Percentiles rank a stretch among this genome's conserved stretches.
These are phyloP conservation scores for Cucumis cinereus DNA, from an alignment of 306 rosid genomes.

Conservation along the genomic window DNA sequence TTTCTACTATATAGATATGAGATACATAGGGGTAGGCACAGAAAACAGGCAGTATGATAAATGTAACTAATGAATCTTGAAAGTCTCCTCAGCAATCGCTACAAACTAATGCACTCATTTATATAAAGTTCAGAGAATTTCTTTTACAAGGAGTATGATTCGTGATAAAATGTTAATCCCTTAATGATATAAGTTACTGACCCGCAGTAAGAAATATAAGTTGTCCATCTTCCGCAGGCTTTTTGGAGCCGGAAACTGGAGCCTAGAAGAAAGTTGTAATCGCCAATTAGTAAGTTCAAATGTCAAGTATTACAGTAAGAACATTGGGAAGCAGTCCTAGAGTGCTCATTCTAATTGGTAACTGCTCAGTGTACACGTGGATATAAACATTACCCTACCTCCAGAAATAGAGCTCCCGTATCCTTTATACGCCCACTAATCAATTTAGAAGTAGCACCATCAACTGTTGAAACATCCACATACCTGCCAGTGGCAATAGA, in stretches of 20 bases:
- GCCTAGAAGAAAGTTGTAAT: conserved; percentile 44
- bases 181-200: conserved; percentile 34
- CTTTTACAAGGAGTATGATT: background rate
- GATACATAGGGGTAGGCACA: background rate
- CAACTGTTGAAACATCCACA: conserved; percentile 93
- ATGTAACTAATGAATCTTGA: background rate
- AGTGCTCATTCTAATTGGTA: background rate
- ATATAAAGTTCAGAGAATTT: background rate
- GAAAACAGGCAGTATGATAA: background rate
- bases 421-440: conserved; percentile 48
- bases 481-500: conserved; percentile 39
- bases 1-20: background rate
- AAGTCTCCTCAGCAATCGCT: background rate
- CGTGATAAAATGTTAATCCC: background rate
- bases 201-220: conserved; percentile 84
- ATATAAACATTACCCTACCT: conserved; percentile 29
- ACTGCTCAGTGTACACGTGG: background rate
- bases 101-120: background rate
- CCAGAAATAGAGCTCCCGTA: conserved; percentile 80
- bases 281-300: conserved; percentile 3
- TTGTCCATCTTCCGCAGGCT: conserved; percentile 99
- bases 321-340: background rate
- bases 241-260: conserved; percentile 98
- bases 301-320: background rate
- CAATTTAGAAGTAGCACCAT: conserved; percentile 62